Evolutionary conservation across 2,329 filamentous ascomycete genomes (phyloP).

Genomic region (Pyrenochaeta sp.): DNA sequence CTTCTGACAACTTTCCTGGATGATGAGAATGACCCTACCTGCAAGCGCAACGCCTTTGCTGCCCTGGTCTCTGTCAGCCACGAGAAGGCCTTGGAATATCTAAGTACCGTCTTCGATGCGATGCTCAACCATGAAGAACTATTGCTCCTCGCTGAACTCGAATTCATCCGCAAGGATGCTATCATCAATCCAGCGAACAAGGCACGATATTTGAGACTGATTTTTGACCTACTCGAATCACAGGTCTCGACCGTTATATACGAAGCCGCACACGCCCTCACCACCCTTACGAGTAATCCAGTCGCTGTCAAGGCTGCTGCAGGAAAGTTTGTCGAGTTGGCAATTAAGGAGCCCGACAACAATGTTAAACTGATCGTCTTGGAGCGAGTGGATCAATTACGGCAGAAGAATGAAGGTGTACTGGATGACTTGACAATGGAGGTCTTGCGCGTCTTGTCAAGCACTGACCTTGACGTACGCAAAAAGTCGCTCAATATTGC

Average conservation of each 20-base stretch:
- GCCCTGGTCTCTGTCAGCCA: slow-evolving; percentile 91
- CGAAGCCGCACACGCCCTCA: slow-evolving; percentile 94
- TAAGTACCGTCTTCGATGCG: slow-evolving; percentile 89
- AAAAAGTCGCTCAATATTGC: slow-evolving; percentile 90
- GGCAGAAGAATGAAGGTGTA: slow-evolving; percentile 88
- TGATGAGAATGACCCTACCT: slow-evolving; percentile 89
- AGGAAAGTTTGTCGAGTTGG: slow-evolving; percentile 93
- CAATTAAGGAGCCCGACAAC: slow-evolving; percentile 97
- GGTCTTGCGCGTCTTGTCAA: slow-evolving; percentile 91
- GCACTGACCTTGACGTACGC: slow-evolving; percentile 94
- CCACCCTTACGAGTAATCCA: slow-evolving; percentile 91
- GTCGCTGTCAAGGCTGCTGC: slow-evolving; percentile 98
- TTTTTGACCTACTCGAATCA: slow-evolving; percentile 95
- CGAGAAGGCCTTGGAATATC: slow-evolving; percentile 86
- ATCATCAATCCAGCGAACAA: slow-evolving; percentile 94
- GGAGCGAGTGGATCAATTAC: slow-evolving; percentile 87
- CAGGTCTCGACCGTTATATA: slow-evolving; percentile 95
- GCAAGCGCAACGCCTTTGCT: slow-evolving; percentile 97
- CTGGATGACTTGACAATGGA: slow-evolving; percentile 97
- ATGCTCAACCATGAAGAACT: slow-evolving; percentile 95
- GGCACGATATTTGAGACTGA: slow-evolving; percentile 90
- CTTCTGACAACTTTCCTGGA: slow-evolving; percentile 90
- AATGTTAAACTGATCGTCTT: slow-evolving; percentile 99
- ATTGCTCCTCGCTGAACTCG: slow-evolving; percentile 89
- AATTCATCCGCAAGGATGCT: slow-evolving; percentile 98